Conservation (phyloP, 192 early-diverging fungal species). For the Backusella sp. region DNA sequence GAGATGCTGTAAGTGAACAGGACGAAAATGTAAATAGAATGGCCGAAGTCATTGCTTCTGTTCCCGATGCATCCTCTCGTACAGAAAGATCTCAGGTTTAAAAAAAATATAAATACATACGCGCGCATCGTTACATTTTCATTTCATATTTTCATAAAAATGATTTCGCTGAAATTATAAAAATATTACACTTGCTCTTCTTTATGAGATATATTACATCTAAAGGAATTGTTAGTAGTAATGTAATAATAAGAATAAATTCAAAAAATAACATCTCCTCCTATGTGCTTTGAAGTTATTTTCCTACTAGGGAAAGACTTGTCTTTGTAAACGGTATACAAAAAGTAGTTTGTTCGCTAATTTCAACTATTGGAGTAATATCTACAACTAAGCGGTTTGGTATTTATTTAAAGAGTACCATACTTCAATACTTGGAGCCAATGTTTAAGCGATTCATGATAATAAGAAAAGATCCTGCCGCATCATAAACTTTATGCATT, state of each 20-base stretch:
- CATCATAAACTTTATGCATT: background rate
- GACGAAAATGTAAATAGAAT: constrained; percentile 20
- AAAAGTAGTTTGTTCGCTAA: no score
- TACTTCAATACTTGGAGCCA: no score
- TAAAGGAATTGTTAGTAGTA: background rate
- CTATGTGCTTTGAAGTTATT: no score
- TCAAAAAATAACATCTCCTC: no score
- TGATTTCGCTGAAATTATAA: no score
- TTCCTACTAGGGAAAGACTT: no score
- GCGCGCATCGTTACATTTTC: background rate
- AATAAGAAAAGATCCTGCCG: background rate
- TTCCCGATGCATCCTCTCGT: background rate
- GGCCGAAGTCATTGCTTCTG: constrained; percentile 21
- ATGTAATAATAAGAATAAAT: no score
- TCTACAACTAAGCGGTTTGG: no score
- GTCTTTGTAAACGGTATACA: no score
- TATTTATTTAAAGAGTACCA: no score
- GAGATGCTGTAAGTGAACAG: constrained; percentile 25
- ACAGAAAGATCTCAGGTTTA: background rate
- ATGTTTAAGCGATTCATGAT: no score
- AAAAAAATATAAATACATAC: background rate
- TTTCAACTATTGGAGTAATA: no score
- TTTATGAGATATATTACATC: background rate
- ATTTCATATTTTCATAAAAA: background rate
- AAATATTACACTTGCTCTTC: background rate